phyloP scores from a whole-genome alignment of 306 rosid genomes.

The Citrullus amarus region DNA sequence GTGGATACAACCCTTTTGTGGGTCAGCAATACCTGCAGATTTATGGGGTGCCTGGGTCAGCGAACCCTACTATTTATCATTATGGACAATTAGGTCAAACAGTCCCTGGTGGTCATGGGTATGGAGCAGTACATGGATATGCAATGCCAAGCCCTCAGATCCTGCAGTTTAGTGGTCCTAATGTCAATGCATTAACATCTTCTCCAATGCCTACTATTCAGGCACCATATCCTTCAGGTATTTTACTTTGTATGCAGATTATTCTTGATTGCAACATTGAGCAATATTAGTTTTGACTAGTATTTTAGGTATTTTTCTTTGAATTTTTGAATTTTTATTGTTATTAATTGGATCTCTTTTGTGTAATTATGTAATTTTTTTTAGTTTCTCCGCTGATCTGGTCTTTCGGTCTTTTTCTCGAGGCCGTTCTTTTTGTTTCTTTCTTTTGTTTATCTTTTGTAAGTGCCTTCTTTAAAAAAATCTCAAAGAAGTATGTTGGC shows the following conservation, averaged over 20 bases:
- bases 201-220: slow-evolving; percentile 72
- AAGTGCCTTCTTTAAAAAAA: neutral
- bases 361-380: neutral
- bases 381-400: neutral
- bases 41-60: slow-evolving; percentile 75
- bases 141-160: slow-evolving; percentile 73
- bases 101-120: slow-evolving; percentile 65
- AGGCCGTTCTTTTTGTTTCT: neutral
- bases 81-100: slow-evolving; percentile 79
- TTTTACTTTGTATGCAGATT: slow-evolving; percentile 6
- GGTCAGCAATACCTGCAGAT: slow-evolving; percentile 86
- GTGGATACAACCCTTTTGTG: slow-evolving; percentile 50
- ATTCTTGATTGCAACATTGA: neutral
- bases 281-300: neutral
- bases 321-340: neutral
- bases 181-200: slow-evolving; percentile 62
- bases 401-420: neutral
- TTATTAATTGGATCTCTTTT: neutral
- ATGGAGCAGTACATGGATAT: slow-evolving; percentile 63
- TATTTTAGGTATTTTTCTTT: neutral
- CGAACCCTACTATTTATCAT: slow-evolving; percentile 50
- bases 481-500: neutral
- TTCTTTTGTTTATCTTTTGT: neutral
- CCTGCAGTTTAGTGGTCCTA: slow-evolving; percentile 65
- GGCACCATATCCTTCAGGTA: slow-evolving; percentile 75